These are phyloP conservation scores for Fragaria nilgerrensis DNA, from an alignment of 306 rosid genomes.

Conservation along the genomic window DNA sequence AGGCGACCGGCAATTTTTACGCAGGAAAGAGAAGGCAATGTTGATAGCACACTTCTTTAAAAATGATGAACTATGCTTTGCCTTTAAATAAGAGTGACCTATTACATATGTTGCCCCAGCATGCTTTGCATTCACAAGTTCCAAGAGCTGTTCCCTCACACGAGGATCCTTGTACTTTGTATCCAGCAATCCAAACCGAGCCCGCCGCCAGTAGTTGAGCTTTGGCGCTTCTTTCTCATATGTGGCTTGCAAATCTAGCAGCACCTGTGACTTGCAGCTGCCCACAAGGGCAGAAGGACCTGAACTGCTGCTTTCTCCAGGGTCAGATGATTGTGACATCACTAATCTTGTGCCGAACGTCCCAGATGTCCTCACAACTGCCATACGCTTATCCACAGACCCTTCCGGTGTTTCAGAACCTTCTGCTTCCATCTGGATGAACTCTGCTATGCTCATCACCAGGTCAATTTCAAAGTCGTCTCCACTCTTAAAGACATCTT, in stretches of 20 bases:
- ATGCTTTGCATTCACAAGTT: slow-evolving; percentile 79
- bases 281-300: slow-evolving; percentile 42
- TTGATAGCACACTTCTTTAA: slow-evolving; percentile 59
- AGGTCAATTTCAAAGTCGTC: slow-evolving; percentile 81
- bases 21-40: slow-evolving; percentile 71
- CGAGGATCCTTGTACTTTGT: slow-evolving; percentile 59
- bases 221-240: slow-evolving; percentile 75
- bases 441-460: slow-evolving; percentile 90
- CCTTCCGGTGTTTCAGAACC: slow-evolving; percentile 60
- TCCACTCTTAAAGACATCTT: slow-evolving; percentile 52
- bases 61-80: slow-evolving; percentile 67
- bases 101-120: slow-evolving; percentile 80
- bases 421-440: slow-evolving; percentile 90
- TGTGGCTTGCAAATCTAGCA: slow-evolving; percentile 65
- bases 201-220: slow-evolving; percentile 44
- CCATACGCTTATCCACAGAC: slow-evolving; percentile 69
- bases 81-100: slow-evolving; percentile 72
- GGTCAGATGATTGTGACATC: slow-evolving; percentile 47
- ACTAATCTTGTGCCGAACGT: slow-evolving; percentile 71
- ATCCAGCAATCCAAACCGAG: slow-evolving; percentile 48
- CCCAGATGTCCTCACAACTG: slow-evolving; percentile 79
- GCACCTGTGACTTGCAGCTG: slow-evolving; percentile 55
- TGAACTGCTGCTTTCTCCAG: slow-evolving; percentile 41
- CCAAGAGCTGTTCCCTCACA: slow-evolving; percentile 76
- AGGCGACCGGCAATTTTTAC: slow-evolving; percentile 82